These are phyloP conservation scores for Rhododendron vialii DNA, from an alignment of 148 eudicot genomes.

Conservation along the genomic window DNA sequence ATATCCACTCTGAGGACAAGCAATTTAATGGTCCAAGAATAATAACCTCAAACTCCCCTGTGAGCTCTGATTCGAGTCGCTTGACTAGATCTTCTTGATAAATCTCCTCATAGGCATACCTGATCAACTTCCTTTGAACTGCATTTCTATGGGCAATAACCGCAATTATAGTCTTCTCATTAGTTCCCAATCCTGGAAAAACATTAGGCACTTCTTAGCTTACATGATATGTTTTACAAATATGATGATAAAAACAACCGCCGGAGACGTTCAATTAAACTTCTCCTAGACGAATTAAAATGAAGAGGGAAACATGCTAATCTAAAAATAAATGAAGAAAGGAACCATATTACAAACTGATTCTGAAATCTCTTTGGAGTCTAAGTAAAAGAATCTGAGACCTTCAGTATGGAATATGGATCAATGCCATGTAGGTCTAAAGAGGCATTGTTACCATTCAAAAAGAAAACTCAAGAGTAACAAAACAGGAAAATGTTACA, in stretches of 20 bases:
- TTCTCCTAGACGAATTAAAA: too few species aligned
- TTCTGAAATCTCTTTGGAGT: background rate
- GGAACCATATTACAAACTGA: too few species aligned
- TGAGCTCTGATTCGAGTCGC: slow-evolving; percentile 60
- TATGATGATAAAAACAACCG: too few species aligned
- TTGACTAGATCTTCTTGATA: slow-evolving; percentile 55
- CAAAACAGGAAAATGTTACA: background rate
- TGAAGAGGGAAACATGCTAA: too few species aligned
- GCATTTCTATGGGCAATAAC: slow-evolving; percentile 63
- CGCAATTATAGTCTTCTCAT: slow-evolving; percentile 61
- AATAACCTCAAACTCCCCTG: slow-evolving; percentile 66
- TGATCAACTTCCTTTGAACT: slow-evolving; percentile 52
- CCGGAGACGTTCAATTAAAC: too few species aligned
- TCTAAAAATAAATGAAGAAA: too few species aligned
- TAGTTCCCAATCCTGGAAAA: slow-evolving; percentile 60
- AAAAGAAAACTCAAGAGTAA: background rate
- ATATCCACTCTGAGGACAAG: background rate
- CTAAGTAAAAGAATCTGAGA: too few species aligned
- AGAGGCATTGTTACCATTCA: too few species aligned
- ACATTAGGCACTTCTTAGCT: background rate
- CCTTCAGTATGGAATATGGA: too few species aligned
- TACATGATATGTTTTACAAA: too few species aligned
- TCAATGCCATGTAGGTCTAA: background rate
- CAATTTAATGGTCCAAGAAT: slow-evolving; percentile 11
- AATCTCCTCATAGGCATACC: slow-evolving; percentile 49